Evolutionary conservation across 148 eudicot species (phyloP).

Genomic region (Simmondsia chinensis): DNA sequence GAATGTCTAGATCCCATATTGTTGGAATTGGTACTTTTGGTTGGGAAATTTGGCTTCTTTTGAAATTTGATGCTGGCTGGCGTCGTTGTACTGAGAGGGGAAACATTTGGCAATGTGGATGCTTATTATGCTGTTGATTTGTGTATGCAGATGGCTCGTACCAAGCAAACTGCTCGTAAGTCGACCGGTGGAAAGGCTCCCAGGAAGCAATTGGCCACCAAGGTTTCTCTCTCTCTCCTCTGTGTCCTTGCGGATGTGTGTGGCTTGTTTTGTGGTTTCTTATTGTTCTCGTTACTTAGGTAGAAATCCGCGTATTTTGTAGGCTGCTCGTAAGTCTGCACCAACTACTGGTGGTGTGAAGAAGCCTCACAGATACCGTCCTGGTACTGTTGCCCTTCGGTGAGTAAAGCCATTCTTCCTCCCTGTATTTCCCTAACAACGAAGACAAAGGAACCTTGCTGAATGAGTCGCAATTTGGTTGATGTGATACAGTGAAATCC

Average conservation of each 20-base stretch:
- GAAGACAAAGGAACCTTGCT: neutral
- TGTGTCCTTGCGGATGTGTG: neutral
- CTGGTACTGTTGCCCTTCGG: slow-evolving; percentile 91
- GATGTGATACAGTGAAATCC: slow-evolving; percentile 47
- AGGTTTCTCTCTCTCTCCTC: slow-evolving; percentile 18
- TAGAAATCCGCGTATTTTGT: neutral
- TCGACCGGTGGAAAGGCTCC: slow-evolving; percentile 95
- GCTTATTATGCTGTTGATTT: too few relatives aligned
- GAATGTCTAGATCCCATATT: too few relatives aligned
- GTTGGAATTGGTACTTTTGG: too few relatives aligned
- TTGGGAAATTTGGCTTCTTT: too few relatives aligned
- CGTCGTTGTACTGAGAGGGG: too few relatives aligned
- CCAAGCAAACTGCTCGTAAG: slow-evolving; percentile 92
- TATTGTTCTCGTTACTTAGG: neutral
- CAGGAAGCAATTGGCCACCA: slow-evolving; percentile 85
- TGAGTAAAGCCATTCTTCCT: slow-evolving; percentile 1
- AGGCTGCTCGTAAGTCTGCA: slow-evolving; percentile 92
- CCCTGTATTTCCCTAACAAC: too few relatives aligned
- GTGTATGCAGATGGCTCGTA: slow-evolving; percentile 65
- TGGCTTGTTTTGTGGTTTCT: neutral
- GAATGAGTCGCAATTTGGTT: neutral
- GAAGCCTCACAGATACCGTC: slow-evolving; percentile 94
- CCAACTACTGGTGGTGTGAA: slow-evolving; percentile 88
- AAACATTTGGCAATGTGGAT: neutral
- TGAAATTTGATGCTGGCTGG: too few relatives aligned